Conservation (phyloP, 805 yeast genomes). For the Metschnikowia orientalis region DNA sequence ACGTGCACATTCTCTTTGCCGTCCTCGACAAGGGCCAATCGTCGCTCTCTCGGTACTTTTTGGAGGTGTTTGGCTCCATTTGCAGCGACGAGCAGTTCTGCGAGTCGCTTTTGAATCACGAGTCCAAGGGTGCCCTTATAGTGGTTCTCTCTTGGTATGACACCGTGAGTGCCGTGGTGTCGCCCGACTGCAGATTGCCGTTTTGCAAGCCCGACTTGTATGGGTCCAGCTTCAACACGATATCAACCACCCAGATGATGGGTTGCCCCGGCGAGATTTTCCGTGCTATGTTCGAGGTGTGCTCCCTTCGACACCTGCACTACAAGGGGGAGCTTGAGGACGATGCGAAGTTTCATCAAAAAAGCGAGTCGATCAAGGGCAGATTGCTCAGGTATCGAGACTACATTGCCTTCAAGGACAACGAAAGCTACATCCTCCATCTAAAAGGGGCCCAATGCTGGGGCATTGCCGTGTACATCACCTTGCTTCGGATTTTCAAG, state of each 20-base stretch:
- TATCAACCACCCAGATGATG: constrained; percentile 51
- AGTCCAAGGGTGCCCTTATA: constrained; percentile 46
- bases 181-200: constrained; percentile 55
- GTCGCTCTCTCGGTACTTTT: constrained; percentile 45
- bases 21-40: constrained; percentile 53
- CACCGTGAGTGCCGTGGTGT: constrained; percentile 50
- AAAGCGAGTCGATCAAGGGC: constrained; percentile 30
- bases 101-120: constrained; percentile 38
- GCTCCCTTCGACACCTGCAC: constrained; percentile 32
- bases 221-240: constrained; percentile 38
- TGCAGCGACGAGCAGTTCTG: constrained; percentile 43
- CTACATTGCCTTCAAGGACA: constrained; percentile 29
- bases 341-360: constrained; percentile 11
- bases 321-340: constrained; percentile 9
- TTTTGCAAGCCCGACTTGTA: constrained; percentile 52
- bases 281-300: constrained; percentile 41
- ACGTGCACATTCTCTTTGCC: constrained; percentile 52
- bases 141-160: constrained; percentile 59
- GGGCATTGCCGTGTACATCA: constrained; percentile 39
- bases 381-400: constrained; percentile 44
- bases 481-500: constrained; percentile 25
- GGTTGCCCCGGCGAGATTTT: constrained; percentile 61
- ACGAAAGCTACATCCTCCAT: constrained; percentile 34
- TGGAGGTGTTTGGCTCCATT: constrained; percentile 47
- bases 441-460: constrained; percentile 55